Evolutionary conservation across 106 monocot species (phyloP), one percentile per base, ranked within the genome.

Genomic region (Apostasia ramifera): DNA sequence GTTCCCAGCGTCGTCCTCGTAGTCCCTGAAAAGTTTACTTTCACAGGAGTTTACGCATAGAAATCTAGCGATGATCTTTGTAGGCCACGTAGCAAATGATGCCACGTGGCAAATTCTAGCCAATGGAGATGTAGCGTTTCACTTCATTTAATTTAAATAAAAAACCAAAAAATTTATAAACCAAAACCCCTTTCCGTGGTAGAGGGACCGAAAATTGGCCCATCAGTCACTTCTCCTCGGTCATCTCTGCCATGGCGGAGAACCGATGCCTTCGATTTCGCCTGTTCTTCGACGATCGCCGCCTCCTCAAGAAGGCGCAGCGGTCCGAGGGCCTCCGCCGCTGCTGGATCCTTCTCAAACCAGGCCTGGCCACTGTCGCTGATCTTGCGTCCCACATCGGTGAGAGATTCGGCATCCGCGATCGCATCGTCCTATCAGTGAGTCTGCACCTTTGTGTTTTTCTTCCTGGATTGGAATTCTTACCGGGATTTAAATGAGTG

Each of bases 381-480:
- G 90, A 82, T 56, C 76, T 94, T 69, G 80, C 74, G 44, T 68
- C 66, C 44, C 73, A 90, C 63, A 43, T 94, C 69, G n/a, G 53
- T 44, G 43, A 5, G 26, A 53, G 47, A 10, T 97, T 97, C 66
- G 6, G 41, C 38, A 84, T 97, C 66, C 72, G 57, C 3, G 8
- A 76, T 57, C 84, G 86, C 71, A 62, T 97, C 53, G 2, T 77
- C 26, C 83, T 97, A 61, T 79, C 50, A 14, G 95, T 95, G 67
- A 81, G 86, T 49, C 8, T 4, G 50, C 8, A 50, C 50, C 4
- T 5, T 56, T 10, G 14, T 63, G 5, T 43, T 63, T 63, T n/a
- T 63, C 2, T 63, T 45, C 2, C 2, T 45, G 8, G 4, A 50
- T 50, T 50, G 8, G 8, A 26, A 26, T 26, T 26, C 26, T 26